Conservation (phyloP, 805 yeast genomes). For the Schizosaccharomyces osmophilus region DNA sequence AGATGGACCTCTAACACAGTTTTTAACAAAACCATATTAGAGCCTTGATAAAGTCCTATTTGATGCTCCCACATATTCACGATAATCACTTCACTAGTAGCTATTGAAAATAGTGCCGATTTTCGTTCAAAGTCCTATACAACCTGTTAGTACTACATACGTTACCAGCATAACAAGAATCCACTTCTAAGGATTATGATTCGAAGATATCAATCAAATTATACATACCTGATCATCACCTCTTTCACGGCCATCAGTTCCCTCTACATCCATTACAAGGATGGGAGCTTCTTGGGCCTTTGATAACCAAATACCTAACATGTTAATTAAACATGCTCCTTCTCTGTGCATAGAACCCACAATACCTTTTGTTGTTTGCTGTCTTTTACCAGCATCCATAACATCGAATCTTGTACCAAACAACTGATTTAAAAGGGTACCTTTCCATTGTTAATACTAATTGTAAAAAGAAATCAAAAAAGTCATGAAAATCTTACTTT, state of each 20-base stretch:
- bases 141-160: too few species aligned
- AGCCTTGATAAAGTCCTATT: constrained; percentile 91
- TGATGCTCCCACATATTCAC: constrained; percentile 94
- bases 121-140: constrained; percentile 72
- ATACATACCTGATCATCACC: constrained; percentile 60
- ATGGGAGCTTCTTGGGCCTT: constrained; percentile 18
- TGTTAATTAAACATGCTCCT: background rate
- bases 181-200: background rate
- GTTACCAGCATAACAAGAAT: background rate
- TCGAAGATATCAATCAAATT: background rate
- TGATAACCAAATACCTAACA: constrained; percentile 10
- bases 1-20: constrained; percentile 92
- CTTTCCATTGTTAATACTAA: background rate
- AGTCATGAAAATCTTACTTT: constrained; percentile 22
- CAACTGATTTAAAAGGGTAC: constrained; percentile 55
- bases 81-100: constrained; percentile 74
- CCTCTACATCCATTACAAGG: constrained; percentile 90
- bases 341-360: too few species aligned
- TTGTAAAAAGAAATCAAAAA: background rate
- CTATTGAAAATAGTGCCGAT: constrained; percentile 79
- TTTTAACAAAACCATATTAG: constrained; percentile 81
- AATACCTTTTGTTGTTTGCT: constrained; percentile 66
- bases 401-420: constrained; percentile 79
- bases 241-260: constrained; percentile 91
- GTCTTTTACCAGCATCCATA: constrained; percentile 68